Percentiles rank a stretch among this genome's conserved stretches.
These are phyloP conservation scores for Candida piceae DNA, from an alignment of 805 yeast species.

Conservation along the genomic window DNA sequence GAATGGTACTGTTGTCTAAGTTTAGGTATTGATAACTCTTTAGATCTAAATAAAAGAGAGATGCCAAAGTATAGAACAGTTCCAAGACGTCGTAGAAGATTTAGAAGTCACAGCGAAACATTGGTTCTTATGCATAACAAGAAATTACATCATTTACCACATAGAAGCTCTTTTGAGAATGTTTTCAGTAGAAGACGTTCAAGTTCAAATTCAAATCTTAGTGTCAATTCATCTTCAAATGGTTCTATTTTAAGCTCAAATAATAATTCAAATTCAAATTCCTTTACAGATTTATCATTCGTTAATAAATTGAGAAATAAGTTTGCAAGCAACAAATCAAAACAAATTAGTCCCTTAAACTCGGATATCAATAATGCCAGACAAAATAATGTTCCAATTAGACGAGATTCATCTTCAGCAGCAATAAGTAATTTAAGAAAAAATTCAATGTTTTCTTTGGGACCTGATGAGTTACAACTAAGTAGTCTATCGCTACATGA, in stretches of 20 bases:
- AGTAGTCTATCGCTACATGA: too few species aligned
- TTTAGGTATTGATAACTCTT: slow-evolving; percentile 72
- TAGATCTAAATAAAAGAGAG: slow-evolving; percentile 68
- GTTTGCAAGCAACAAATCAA: background rate
- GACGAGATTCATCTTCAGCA: too few species aligned
- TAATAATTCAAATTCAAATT: background rate
- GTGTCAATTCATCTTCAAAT: too few species aligned
- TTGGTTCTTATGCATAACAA: background rate
- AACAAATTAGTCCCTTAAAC: background rate
- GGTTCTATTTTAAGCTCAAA: too few species aligned
- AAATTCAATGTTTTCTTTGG: too few species aligned
- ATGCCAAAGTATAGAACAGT: slow-evolving; percentile 76
- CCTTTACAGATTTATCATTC: background rate
- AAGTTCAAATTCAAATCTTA: background rate
- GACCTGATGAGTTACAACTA: too few species aligned
- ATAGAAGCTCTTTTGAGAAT: background rate
- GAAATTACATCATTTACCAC: background rate
- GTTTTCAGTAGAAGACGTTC: background rate
- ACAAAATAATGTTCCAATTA: background rate
- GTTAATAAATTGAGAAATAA: background rate
- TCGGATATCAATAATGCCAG: background rate
- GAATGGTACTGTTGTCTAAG: slow-evolving; percentile 73
- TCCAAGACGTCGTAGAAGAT: slow-evolving; percentile 63
- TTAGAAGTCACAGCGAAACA: slow-evolving; percentile 19
- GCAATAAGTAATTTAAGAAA: too few species aligned